A percentile compares a stretch with the other conserved stretches of the same genome.
Conservation (phyloP, 257 asterid genomes). For the Forsythia suspensa region DNA sequence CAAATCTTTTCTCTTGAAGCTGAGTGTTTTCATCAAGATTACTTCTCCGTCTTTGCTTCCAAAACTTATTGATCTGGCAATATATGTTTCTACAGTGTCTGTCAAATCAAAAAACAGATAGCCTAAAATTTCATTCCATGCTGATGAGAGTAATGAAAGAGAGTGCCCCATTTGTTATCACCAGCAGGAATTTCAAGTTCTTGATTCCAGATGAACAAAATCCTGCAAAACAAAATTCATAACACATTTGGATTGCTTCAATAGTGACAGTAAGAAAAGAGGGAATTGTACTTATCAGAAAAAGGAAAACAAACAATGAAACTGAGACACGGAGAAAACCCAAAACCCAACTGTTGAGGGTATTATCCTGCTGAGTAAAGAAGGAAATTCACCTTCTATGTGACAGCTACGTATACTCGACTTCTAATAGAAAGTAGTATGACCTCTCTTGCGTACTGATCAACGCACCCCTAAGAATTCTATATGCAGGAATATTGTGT, state of each 20-base stretch:
- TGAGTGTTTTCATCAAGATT: slow-evolving; percentile 24
- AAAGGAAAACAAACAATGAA: no score
- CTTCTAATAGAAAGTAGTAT: no score
- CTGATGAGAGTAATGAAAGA: slow-evolving; percentile 40
- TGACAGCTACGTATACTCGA: no score
- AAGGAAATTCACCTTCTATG: no score
- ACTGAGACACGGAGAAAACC: no score
- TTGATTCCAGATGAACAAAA: background rate
- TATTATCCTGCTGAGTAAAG: no score
- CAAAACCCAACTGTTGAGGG: no score
- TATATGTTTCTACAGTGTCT: slow-evolving; percentile 31
- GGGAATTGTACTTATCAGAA: no score
- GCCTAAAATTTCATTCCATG: slow-evolving; percentile 39
- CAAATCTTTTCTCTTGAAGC: slow-evolving; percentile 32
- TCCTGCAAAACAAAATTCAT: slow-evolving; percentile 8
- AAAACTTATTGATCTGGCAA: slow-evolving; percentile 51
- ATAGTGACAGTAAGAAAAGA: background rate
- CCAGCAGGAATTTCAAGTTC: background rate
- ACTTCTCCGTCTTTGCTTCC: slow-evolving; percentile 42
- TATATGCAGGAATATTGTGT: background rate
- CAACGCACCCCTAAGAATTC: background rate
- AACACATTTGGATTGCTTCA: background rate
- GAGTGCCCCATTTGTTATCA: slow-evolving; percentile 37
- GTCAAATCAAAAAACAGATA: slow-evolving; percentile 23
- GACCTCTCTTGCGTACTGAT: background rate